Conservation (phyloP, 23 red algal species). For the Gracilariopsis chorda region DNA sequence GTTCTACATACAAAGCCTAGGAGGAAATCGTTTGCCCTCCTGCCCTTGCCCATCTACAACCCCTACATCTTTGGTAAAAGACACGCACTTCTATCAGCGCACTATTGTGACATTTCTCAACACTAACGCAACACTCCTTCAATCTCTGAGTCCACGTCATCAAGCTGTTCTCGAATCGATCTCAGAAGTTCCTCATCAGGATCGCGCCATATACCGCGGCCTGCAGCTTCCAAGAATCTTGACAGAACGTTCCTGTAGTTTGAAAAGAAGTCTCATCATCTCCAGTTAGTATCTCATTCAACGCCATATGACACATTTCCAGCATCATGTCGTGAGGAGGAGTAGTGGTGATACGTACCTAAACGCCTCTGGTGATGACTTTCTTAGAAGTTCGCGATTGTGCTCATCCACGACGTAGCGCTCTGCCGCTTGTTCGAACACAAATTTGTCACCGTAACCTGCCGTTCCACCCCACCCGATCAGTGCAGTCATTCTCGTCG, state of each 20-base stretch:
- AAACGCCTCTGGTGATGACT: conserved; percentile 22
- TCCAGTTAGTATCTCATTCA: too few relatives aligned
- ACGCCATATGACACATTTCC: too few relatives aligned
- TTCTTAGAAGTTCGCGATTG: neutral
- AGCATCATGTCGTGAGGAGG: too few relatives aligned
- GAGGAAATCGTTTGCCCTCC: too few relatives aligned
- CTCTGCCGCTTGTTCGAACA: conserved; percentile 67
- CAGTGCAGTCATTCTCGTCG: conserved; percentile 62
- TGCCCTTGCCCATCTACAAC: too few relatives aligned
- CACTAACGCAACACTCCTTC: too few relatives aligned
- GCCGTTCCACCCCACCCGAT: conserved; percentile 67
- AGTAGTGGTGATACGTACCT: too few relatives aligned
- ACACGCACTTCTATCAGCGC: too few relatives aligned
- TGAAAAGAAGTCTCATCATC: neutral
- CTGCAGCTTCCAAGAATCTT: conserved; percentile 64
- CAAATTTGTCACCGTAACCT: conserved; percentile 64
- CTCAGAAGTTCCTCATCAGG: conserved; percentile 33
- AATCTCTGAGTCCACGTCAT: conserved; percentile 55
- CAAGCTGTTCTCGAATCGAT: conserved; percentile 26
- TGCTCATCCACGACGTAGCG: conserved; percentile 61
- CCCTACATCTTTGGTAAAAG: too few relatives aligned
- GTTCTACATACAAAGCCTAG: too few relatives aligned
- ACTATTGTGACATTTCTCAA: too few relatives aligned
- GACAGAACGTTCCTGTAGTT: conserved; percentile 56
- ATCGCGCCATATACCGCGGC: conserved; percentile 59